A percentile compares a stretch with the other conserved stretches of the same genome.
phyloP scores from a whole-genome alignment of 129 eudicot genomes.

The Glebionis coronaria region DNA sequence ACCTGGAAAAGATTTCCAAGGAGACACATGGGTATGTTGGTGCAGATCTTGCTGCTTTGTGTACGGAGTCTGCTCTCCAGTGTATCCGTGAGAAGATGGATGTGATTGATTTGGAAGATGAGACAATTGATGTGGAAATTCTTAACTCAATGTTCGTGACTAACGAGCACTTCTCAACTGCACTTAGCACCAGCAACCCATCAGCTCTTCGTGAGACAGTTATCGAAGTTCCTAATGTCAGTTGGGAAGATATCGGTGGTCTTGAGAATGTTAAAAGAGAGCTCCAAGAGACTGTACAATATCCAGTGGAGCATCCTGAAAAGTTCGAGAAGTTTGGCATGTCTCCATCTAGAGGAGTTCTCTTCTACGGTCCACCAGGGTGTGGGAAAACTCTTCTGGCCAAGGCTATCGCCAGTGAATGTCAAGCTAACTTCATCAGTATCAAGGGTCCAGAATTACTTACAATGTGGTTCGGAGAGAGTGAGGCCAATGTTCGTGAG shows the following conservation, averaged over 20 bases:
- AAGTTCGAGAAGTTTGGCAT: constrained; percentile 94
- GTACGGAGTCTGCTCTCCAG: constrained; percentile 95
- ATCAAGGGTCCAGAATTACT: constrained; percentile 92
- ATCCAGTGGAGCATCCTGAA: constrained; percentile 99
- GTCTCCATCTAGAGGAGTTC: constrained; percentile 98
- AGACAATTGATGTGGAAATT: constrained; percentile 89
- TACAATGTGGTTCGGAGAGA: constrained; percentile 99
- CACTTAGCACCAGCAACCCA: constrained; percentile 95
- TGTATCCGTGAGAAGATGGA: constrained; percentile 99
- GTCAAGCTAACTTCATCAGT: constrained; percentile 93
- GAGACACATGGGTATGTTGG: constrained; percentile 97
- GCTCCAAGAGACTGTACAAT: constrained; percentile 98
- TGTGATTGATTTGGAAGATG: constrained; percentile 96
- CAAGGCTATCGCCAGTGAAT: constrained; percentile 95
- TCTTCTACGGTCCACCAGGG: constrained; percentile 97
- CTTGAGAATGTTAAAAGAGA: constrained; percentile 94
- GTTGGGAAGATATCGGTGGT: constrained; percentile 96
- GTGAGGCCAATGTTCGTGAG: constrained; percentile 95
- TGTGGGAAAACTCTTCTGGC: constrained; percentile 95
- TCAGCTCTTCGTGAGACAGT: constrained; percentile 97
- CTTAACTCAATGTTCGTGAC: constrained; percentile 92
- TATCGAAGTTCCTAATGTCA: constrained; percentile 88
- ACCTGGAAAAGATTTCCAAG: constrained; percentile 79
- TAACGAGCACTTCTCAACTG: constrained; percentile 83
- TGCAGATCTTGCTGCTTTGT: constrained; percentile 93